Conservation (phyloP, 306 rosid genomes). For the Vigna unguiculata region DNA sequence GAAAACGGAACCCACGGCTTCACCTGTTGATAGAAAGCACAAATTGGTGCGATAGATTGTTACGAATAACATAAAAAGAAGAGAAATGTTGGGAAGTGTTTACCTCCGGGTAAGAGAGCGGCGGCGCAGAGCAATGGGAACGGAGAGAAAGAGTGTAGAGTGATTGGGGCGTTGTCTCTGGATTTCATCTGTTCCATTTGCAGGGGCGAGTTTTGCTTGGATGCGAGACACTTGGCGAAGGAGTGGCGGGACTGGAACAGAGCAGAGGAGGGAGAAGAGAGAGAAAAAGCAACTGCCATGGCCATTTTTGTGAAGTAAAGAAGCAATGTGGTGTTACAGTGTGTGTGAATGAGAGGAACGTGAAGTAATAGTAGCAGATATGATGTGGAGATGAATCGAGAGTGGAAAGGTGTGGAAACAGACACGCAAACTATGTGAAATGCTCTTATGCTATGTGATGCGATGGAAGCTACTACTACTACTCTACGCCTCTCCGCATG, state of each 20-base stretch:
- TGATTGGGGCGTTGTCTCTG: conserved; percentile 51
- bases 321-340: too few relatives aligned
- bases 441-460: too few relatives aligned
- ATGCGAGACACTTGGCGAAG: conserved; percentile 28
- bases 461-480: background rate
- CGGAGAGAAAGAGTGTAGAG: conserved; percentile 70
- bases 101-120: conserved; percentile 87
- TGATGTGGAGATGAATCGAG: background rate
- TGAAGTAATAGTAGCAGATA: background rate
- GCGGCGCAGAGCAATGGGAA: conserved; percentile 71
- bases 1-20: conserved; percentile 59
- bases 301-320: conserved; percentile 51
- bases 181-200: conserved; percentile 35
- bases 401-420: conserved; percentile 65
- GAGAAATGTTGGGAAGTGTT: background rate
- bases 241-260: conserved; percentile 45
- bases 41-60: background rate
- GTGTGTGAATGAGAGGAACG: background rate
- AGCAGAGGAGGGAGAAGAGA: conserved; percentile 34
- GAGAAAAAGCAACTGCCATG: conserved; percentile 42
- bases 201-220: conserved; percentile 2
- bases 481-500: conserved; percentile 41
- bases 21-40: conserved; percentile 53
- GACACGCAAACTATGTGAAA: conserved; percentile 61
- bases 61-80: background rate